phyloP scores from a whole-genome alignment of 2,329 filamentous ascomycete genomes.

The Simplicillium sp. region DNA sequence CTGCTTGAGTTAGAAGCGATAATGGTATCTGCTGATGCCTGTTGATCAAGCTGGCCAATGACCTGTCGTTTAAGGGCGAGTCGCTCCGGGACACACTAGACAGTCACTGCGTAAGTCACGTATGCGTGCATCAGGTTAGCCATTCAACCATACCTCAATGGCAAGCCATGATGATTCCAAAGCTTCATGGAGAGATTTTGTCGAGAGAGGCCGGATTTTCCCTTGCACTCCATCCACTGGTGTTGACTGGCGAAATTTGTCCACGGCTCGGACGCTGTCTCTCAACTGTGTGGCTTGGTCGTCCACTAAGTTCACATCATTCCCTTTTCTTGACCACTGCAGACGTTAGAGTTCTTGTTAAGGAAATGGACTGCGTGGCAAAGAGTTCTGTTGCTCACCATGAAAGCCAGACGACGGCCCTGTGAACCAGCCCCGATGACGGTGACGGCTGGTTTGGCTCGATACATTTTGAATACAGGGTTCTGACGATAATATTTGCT shows the following conservation, averaged over 20 bases:
- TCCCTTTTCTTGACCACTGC: constrained; percentile 20
- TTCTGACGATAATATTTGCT: no score
- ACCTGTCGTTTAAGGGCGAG: constrained; percentile 28
- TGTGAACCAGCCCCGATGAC: constrained; percentile 20
- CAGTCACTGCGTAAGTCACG: not conserved
- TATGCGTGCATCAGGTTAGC: not conserved
- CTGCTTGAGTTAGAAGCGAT: constrained; percentile 38
- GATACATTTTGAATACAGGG: no score
- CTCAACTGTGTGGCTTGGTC: constrained; percentile 14
- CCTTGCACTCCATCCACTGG: constrained; percentile 7
- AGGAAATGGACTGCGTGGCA: not conserved
- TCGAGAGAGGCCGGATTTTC: constrained; percentile 11
- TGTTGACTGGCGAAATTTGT: constrained; percentile 11
- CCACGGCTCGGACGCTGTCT: constrained; percentile 15
- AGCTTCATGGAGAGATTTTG: constrained; percentile 9
- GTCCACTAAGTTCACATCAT: constrained; percentile 18
- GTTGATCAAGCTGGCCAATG: constrained; percentile 26
- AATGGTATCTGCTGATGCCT: constrained; percentile 23
- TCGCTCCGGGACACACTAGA: constrained; percentile 32
- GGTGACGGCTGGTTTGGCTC: no score
- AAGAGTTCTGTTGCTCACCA: constrained; percentile 13
- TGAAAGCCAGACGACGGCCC: constrained; percentile 19
- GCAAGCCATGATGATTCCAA: constrained; percentile 16
- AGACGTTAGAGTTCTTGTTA: not conserved
- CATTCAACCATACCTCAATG: constrained; percentile 14